Evolutionary conservation across 129 eudicot species (phyloP), one percentile per base, ranked within the genome.

Genomic region (Artemisia annua): DNA sequence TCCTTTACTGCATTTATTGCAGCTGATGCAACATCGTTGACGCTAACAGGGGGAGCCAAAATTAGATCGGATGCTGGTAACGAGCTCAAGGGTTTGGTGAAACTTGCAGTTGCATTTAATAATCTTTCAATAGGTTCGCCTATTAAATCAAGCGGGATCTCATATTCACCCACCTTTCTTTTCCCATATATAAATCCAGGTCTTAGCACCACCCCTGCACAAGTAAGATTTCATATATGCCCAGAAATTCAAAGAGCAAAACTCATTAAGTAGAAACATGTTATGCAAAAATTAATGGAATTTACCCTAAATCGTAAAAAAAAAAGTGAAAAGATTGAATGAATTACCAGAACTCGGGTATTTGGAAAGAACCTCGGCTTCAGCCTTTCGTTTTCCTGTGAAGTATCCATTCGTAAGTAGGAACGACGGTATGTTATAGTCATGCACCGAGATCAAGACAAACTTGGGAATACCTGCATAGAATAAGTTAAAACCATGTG

Each of bases 301-400:
- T 39, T 39, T 39, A 39, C 1, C 46, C 10, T 39, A 39, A 7
- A 7, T 7, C 10, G 35, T 30, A 1, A n/a, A n/a, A n/a, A n/a
- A 15, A 30, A 68, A 46, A 16, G 51, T 56, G 26, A 58, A 39
- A 79, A 67, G 44, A 57, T 56, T 4, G 46, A 14, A 35, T 26
- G 55, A 64, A 71, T 73, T 78, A 94, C 99, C 99, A 70, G 99
- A 84, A 65, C 39, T 48, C 11, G 99, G 97, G 81, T 82, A 94
- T 71, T 86, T 88, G 63, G 96, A 88, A 57, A 94, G 93, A 75
- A 94, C 89, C 78, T 90, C 97, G 7, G 99, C 77, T 88, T 94
- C 99, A 35, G 99, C 99, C 84, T 90, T 94, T 60, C 99, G 86
- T 77, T 94, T 94, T 48, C 99, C 99, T 0, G 96, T 94, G 87